Evolutionary conservation across 495 filamentous ascomycete species (phyloP).

Genomic region (Trypethelium eluteriae): DNA sequence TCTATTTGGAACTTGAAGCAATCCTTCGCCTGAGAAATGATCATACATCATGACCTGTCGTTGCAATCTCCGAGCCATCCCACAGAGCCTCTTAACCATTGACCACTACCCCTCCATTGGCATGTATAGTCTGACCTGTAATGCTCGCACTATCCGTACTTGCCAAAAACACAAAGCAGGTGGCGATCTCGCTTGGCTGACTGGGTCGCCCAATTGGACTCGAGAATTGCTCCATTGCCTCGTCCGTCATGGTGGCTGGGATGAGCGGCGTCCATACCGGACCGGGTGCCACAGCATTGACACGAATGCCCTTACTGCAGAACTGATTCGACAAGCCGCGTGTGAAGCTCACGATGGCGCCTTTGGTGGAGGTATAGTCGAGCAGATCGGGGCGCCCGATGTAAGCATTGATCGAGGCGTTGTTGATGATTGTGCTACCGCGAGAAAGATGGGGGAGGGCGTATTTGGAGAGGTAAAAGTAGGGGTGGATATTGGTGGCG

Average conservation of each 20-base stretch:
- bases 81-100: constrained; percentile 12
- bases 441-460: constrained; percentile 63
- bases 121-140: constrained; percentile 26
- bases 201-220: constrained; percentile 72
- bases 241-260: constrained; percentile 64
- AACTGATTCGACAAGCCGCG: constrained; percentile 71
- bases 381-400: constrained; percentile 73
- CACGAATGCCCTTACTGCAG: constrained; percentile 63
- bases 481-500: constrained; percentile 38
- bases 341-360: constrained; percentile 75
- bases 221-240: constrained; percentile 64
- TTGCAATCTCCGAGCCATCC: no score
- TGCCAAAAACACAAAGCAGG: constrained; percentile 80
- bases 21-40: background rate
- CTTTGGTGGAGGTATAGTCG: constrained; percentile 80
- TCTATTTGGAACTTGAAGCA: background rate
- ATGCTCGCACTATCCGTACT: constrained; percentile 52
- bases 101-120: constrained; percentile 27
- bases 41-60: no score
- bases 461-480: constrained; percentile 62
- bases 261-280: constrained; percentile 84
- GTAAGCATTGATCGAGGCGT: constrained; percentile 74
- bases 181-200: constrained; percentile 72
- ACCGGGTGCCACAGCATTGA: constrained; percentile 74
- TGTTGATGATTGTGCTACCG: constrained; percentile 79